phyloP scores from a whole-genome alignment of 1,139 yeast species.

The Pichia norvegensis region DNA sequence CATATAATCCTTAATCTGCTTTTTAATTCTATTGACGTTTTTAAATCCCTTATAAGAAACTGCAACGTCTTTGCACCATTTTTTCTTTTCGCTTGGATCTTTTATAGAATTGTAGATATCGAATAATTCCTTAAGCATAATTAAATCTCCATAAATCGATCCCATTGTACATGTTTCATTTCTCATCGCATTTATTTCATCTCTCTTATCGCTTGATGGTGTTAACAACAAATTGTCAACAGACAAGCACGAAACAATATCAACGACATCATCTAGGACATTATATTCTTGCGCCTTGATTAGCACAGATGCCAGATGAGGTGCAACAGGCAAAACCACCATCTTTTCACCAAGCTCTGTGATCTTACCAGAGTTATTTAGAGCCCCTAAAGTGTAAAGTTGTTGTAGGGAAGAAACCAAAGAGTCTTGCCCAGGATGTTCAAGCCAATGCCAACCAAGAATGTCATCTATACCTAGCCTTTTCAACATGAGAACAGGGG shows the following conservation, averaged over 20 bases:
- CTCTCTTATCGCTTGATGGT: slow-evolving; percentile 74
- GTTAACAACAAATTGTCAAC: slow-evolving; percentile 81
- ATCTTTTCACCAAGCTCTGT: slow-evolving; percentile 73
- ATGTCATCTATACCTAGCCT: slow-evolving; percentile 78
- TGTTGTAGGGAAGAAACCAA: slow-evolving; percentile 71
- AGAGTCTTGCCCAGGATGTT: slow-evolving; percentile 77
- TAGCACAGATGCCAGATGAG: slow-evolving; percentile 84
- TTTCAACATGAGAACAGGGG: slow-evolving; percentile 78
- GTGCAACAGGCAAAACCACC: slow-evolving; percentile 86
- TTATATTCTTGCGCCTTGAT: slow-evolving; percentile 56
- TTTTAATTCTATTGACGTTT: slow-evolving; percentile 67
- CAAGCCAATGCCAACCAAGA: slow-evolving; percentile 85
- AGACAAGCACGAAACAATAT: slow-evolving; percentile 85
- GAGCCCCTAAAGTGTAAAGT: slow-evolving; percentile 69
- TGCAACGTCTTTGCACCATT: slow-evolving; percentile 78
- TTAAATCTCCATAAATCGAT: slow-evolving; percentile 66
- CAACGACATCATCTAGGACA: slow-evolving; percentile 62
- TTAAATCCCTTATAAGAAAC: slow-evolving; percentile 74
- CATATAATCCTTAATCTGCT: slow-evolving; percentile 73
- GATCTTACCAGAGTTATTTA: slow-evolving; percentile 66
- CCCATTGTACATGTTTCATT: slow-evolving; percentile 64
- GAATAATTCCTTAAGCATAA: slow-evolving; percentile 72
- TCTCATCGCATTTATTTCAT: slow-evolving; percentile 63
- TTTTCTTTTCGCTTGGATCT: slow-evolving; percentile 39
- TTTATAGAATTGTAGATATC: slow-evolving; percentile 49